These are phyloP conservation scores for Ceratobasidium papillatum DNA, from an alignment of 1,284 basidiomycete genomes.

Conservation along the genomic window DNA sequence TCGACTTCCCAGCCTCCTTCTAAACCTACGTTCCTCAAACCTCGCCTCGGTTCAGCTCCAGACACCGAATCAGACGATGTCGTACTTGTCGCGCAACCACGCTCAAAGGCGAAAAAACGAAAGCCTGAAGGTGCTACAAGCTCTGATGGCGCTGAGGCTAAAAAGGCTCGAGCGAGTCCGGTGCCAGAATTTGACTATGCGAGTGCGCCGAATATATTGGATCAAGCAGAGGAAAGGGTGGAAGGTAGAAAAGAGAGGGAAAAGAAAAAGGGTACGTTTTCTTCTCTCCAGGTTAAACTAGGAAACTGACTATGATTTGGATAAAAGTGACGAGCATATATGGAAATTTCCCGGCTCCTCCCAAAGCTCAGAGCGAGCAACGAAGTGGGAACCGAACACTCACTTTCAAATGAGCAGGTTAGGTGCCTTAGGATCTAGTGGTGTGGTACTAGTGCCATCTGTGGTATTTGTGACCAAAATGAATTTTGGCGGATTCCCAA, in stretches of 20 bases:
- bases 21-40: slow-evolving; percentile 19
- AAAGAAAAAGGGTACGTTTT: slow-evolving; percentile 60
- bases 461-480: no score
- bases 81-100: slow-evolving; percentile 10
- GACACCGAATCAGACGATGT: slow-evolving; percentile 44
- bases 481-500: no score
- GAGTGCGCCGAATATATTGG: slow-evolving; percentile 77
- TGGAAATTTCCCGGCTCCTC: slow-evolving; percentile 71
- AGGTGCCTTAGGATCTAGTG: no score
- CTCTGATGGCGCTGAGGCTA: slow-evolving; percentile 44
- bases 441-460: no score
- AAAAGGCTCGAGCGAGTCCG: slow-evolving; percentile 41
- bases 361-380: slow-evolving; percentile 70
- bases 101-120: slow-evolving; percentile 43
- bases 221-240: slow-evolving; percentile 59
- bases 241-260: slow-evolving; percentile 58
- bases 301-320: slow-evolving; percentile 47
- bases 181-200: slow-evolving; percentile 73
- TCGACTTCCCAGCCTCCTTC: not conserved
- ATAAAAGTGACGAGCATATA: slow-evolving; percentile 55
- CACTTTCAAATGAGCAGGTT: slow-evolving; percentile 63
- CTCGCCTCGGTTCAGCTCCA: slow-evolving; percentile 30
- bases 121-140: not conserved
- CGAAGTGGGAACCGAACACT: slow-evolving; percentile 74
- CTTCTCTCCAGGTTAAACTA: not conserved